Percentiles rank a stretch among this genome's conserved stretches.
These are phyloP conservation scores for Drechslera avenae DNA, from an alignment of 2,329 filamentous ascomycete genomes.

Conservation along the genomic window DNA sequence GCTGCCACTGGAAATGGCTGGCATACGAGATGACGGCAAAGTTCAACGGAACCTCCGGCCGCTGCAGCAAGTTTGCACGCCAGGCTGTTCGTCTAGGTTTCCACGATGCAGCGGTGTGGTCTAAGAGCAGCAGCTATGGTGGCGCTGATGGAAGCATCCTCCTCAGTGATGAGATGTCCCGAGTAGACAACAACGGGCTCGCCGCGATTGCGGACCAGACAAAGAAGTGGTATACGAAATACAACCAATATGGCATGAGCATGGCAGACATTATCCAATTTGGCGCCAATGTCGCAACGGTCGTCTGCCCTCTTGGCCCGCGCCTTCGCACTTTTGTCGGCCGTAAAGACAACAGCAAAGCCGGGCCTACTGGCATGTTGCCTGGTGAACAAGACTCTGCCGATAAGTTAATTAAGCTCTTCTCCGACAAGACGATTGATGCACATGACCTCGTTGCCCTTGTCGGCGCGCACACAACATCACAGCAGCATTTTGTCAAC, in stretches of 20 bases:
- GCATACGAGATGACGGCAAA: constrained; percentile 42
- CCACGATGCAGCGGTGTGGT: constrained; percentile 44
- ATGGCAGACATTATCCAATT: constrained; percentile 50
- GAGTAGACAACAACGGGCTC: constrained; percentile 39
- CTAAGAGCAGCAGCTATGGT: constrained; percentile 32
- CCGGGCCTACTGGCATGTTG: constrained; percentile 42
- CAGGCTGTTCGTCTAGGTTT: constrained; percentile 43
- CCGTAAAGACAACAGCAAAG: constrained; percentile 44
- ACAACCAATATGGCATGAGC: constrained; percentile 41
- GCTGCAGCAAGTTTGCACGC: constrained; percentile 41
- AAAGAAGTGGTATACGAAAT: constrained; percentile 41
- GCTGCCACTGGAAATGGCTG: constrained; percentile 46
- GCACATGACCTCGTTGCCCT: constrained; percentile 46
- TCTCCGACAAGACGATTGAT: constrained; percentile 48
- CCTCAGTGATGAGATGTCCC: constrained; percentile 36
- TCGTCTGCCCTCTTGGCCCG: constrained; percentile 49
- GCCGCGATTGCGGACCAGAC: constrained; percentile 35
- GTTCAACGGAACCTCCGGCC: constrained; percentile 43
- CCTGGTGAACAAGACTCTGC: constrained; percentile 42
- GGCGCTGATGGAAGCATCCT: constrained; percentile 44
- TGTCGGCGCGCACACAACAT: constrained; percentile 47
- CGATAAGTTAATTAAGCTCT: constrained; percentile 44
- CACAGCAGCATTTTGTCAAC: constrained; percentile 46
- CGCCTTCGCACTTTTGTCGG: constrained; percentile 47
- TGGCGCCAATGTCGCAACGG: constrained; percentile 46